Evolutionary conservation across 352 stramenopile genomes (phyloP), one percentile per base, ranked within the genome.

Genomic region (Phytophthora aleatoria): DNA sequence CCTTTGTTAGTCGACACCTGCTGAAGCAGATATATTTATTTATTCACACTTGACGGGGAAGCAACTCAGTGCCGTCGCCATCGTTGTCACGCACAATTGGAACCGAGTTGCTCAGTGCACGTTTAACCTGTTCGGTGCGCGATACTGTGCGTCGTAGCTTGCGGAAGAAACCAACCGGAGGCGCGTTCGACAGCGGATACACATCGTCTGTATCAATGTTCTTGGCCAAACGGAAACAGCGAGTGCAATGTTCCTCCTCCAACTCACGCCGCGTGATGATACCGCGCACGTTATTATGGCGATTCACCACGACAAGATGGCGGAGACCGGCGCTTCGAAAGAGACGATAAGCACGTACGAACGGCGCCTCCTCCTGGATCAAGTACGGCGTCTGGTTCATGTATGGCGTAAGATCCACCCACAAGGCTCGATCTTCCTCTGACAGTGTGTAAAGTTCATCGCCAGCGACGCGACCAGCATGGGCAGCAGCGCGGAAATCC

Each of bases 371-470:
- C 63, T 98, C 93, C 56, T 99, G 97, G 31, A 99, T 94, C 43
- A 95, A 89, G 61, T 98, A 98, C 51, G 97, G 95, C 36, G 96
- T 97, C 53, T 97, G 96, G 82, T 99, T 99, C 55, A 98, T 98
- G 77, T 99, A 99, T 1, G 97, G 97, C 44, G 96, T 91, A 28
- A 99, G 77, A 69, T 99, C 95, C 33, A 99, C 80, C 89, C 92
- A 98, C 52, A 94, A 78, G 31, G 90, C 89, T 8, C 95, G 75
- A 54, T 99, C 94, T 50, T 90, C 86, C 27, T 90, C 75, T 13
- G 70, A 74, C 12, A 96, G 55, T 12, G 79, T 88, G 51, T 90
- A 90, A 16, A 87, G 43, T 27, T 76, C 48, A 30, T 74, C 73
- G 7, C 81, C 69, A 16, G 74, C 62, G 10, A 78, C 61, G 5